A percentile compares a stretch with the other conserved stretches of the same genome.
These are phyloP conservation scores for Daedaleopsis nitida DNA, from an alignment of 768 basidiomycete species.

Conservation along the genomic window DNA sequence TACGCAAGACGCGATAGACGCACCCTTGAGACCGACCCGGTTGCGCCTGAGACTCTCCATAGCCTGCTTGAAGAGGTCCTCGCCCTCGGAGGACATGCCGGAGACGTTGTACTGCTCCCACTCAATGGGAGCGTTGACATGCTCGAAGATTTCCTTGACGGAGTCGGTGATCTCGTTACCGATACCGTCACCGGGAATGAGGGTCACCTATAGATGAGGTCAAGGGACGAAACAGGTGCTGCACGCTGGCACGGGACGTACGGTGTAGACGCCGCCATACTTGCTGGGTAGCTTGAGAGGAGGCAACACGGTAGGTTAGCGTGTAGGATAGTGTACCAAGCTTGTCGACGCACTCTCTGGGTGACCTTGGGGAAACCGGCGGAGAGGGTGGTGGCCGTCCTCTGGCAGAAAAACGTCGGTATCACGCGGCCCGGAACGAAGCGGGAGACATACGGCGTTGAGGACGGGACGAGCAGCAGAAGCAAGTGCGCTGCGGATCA, in stretches of 20 bases:
- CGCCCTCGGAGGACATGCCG: constrained; percentile 91
- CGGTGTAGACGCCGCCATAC: constrained; percentile 92
- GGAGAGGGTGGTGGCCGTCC: constrained; percentile 74
- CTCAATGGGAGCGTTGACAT: constrained; percentile 97
- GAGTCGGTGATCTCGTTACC: constrained; percentile 97
- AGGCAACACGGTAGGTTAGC: not conserved
- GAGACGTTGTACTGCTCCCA: constrained; percentile 99
- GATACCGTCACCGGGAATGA: constrained; percentile 98
- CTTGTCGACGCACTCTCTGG: constrained; percentile 57
- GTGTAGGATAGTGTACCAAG: not conserved
- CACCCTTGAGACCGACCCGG: constrained; percentile 97
- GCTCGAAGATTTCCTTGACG: constrained; percentile 98
- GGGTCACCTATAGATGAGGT: constrained; percentile 66
- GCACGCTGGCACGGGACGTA: constrained; percentile 38
- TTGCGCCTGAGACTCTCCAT: constrained; percentile 98
- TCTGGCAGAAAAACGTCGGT: constrained; percentile 39
- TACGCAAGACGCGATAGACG: constrained; percentile 19
- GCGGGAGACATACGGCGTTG: constrained; percentile 49
- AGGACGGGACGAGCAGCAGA: constrained; percentile 55
- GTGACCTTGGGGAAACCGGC: constrained; percentile 78
- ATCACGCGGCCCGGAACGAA: constrained; percentile 8
- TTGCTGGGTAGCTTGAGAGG: constrained; percentile 73
- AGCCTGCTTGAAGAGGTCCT: constrained; percentile 94
- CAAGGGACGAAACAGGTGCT: constrained; percentile 1
- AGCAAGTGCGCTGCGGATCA: constrained; percentile 70